phyloP scores from a whole-genome alignment of 2,329 filamentous ascomycete genomes.

The Ascochyta viciae-villosae region DNA sequence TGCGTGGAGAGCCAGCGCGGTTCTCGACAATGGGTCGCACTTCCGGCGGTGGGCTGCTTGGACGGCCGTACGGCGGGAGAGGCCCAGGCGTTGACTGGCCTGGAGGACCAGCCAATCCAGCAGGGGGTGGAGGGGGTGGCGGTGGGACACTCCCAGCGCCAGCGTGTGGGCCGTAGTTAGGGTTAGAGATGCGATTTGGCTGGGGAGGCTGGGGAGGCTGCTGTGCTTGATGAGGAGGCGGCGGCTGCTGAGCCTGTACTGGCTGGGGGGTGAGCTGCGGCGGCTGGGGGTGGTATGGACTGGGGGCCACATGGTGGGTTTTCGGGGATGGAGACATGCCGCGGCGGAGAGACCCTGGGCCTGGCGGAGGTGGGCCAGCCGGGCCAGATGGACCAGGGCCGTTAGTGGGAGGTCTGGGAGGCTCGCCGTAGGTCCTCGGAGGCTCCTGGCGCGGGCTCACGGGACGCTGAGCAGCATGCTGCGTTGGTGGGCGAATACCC shows the following conservation, averaged over 20 bases:
- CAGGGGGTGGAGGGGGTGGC: constrained; percentile 67
- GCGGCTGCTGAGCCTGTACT: constrained; percentile 55
- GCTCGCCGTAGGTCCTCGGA: constrained; percentile 72
- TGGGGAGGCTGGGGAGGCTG: constrained; percentile 45
- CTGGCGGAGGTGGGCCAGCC: constrained; percentile 49
- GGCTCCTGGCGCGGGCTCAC: constrained; percentile 79
- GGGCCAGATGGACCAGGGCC: constrained; percentile 53
- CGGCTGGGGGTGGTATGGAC: constrained; percentile 56
- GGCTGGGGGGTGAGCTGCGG: constrained; percentile 60
- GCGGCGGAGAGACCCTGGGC: constrained; percentile 54
- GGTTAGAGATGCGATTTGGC: constrained; percentile 55
- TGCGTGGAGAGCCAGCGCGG: constrained; percentile 88
- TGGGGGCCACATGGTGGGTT: constrained; percentile 61
- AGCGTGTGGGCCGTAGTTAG: constrained; percentile 56
- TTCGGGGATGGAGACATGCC: constrained; percentile 67
- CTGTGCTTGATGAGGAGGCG: constrained; percentile 39
- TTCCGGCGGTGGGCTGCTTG: constrained; percentile 82
- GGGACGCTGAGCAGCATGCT: constrained; percentile 70
- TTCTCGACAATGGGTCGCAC: constrained; percentile 83
- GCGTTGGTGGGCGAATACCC: constrained; percentile 70
- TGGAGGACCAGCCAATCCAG: constrained; percentile 56
- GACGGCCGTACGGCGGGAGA: constrained; percentile 72
- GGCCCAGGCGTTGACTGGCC: constrained; percentile 56
- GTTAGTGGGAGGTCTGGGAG: constrained; percentile 60
- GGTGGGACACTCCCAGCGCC: constrained; percentile 54